Evolutionary conservation across 2,329 filamentous ascomycete species (phyloP), one percentile per base, ranked within the genome.

Genomic region (Sphaerulina vaccinii): DNA sequence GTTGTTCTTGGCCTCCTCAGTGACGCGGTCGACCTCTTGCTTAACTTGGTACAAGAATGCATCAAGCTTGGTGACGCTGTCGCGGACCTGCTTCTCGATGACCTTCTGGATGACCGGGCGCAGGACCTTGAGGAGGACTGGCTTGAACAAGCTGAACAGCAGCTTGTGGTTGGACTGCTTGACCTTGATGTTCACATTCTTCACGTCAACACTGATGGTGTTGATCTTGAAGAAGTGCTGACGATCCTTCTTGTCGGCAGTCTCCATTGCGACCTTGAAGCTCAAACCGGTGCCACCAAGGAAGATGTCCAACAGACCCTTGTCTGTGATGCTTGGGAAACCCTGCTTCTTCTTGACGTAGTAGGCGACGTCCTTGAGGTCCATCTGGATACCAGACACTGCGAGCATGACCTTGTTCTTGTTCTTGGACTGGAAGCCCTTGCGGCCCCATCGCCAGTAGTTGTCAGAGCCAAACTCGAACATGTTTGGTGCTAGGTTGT

Each of bases 81-180:
- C 85, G 71, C 86, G 89, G 73, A 99, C 89, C 63, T 89, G 83
- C 75, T 92, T 89, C 76, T 96, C 92, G 1, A 95, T 74, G 1
- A 87, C 87, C 79, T 93, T 95, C 72, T 93, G 84, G 52, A 99
- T 78, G 15, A 83, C 87, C 27, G 92, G 90, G 41, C 87, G 86
- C 63, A 99, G 81, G 22, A 90, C 83, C 73, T 86, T 90, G 68
- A 96, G 80, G 60, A 95, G 79, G 21, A 97, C 69, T 3, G 91
- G 89, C 79, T 96, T 96, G 78, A 92, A 86, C 32, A 96, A 68
- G 49, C 76, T 77, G 71, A 97, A 96, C 18, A 97, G 79, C 10
- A 93, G 67, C 81, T 96, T 99, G 81, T 97, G 91, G 71, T 86
- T 95, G 46, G 91, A 96, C 78, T 96, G 84, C 79, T 91, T 90